Percentiles rank a stretch among this genome's conserved stretches.
Evolutionary conservation across 805 yeast species (phyloP).

Genomic region (Lipomyces kockii): DNA sequence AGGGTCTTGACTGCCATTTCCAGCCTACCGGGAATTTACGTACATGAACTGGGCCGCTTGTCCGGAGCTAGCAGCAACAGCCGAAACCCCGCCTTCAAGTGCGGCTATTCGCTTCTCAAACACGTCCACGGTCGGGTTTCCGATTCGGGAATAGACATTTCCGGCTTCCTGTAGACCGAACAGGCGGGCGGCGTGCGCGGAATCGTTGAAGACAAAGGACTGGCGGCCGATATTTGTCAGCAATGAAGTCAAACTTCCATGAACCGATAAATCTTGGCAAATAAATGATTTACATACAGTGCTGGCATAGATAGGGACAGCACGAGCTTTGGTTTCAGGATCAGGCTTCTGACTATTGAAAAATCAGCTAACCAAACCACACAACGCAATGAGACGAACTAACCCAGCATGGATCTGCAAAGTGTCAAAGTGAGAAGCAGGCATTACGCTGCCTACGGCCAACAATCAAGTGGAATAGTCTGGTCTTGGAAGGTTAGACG

Average conservation of each 20-base stretch:
- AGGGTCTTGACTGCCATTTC: not conserved
- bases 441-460: conserved; percentile 6
- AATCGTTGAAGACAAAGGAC: conserved; percentile 84
- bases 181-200: conserved; percentile 89
- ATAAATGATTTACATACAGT: conserved; percentile 45
- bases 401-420: conserved; percentile 91
- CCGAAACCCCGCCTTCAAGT: conserved; percentile 89
- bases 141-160: conserved; percentile 83
- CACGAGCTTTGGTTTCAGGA: conserved; percentile 71
- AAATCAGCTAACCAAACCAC: not conserved
- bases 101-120: conserved; percentile 93
- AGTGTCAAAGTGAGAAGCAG: conserved; percentile 71
- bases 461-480: not conserved
- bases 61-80: conserved; percentile 90
- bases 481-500: not conserved
- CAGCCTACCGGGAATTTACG: not conserved
- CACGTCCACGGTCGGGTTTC: conserved; percentile 91
- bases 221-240: not conserved
- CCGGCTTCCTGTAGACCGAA: conserved; percentile 86
- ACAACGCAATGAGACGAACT: not conserved
- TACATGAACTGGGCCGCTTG: conserved; percentile 84
- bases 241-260: not conserved
- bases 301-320: conserved; percentile 92
- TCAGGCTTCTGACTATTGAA: conserved; percentile 60
- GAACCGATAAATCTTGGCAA: not conserved